Base-by-base conservation (phyloP, 345 rosid genomes). In the Physaria fendleri region DNA sequence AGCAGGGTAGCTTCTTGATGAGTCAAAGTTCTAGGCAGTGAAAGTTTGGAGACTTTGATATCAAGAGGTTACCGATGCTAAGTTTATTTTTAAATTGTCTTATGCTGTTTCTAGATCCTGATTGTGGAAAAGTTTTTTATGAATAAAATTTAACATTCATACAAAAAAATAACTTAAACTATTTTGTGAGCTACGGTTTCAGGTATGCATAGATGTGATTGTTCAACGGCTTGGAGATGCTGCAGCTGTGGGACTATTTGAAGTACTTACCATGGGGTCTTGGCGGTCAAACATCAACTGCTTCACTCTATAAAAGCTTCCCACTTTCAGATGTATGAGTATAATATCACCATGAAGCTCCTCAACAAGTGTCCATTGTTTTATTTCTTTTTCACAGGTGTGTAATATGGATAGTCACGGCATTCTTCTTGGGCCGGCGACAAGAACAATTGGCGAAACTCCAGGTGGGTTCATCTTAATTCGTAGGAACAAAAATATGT, bases 141-240 rank as follows among this genome's bases (percentile, higher is more conserved):
- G n/a, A n/a, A n/a, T n/a, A n/a, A n/a, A n/a, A n/a, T n/a, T n/a
- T n/a, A n/a, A n/a, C n/a, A n/a, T n/a, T n/a, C n/a, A n/a, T n/a
- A n/a, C n/a, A n/a, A n/a, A n/a, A n/a, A n/a, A n/a, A n/a, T n/a
- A n/a, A n/a, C n/a, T n/a, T n/a, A n/a, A n/a, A n/a, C n/a, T n/a
- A n/a, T n/a, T n/a, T n/a, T n/a, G n/a, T n/a, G n/a, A n/a, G n/a
- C n/a, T n/a, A n/a, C n/a, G n/a, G 24, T 41, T 63, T 69, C 76
- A 91, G 96, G 79, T 91, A 27, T 88, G 95, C 77, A 85, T 88
- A 51, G 98, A 91, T 41, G 95, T 91, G 41, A 74, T 91, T 45
- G 88, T 91, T 62, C 95, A 91, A 71, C 90, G 98, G 46, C 84
- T 88, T 5, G 95, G 98, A 67, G 96, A 91, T 77, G 98, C 98